Evolutionary conservation across 2,329 filamentous ascomycete genomes (phyloP).

Genomic region (Verticillium dahliae): DNA sequence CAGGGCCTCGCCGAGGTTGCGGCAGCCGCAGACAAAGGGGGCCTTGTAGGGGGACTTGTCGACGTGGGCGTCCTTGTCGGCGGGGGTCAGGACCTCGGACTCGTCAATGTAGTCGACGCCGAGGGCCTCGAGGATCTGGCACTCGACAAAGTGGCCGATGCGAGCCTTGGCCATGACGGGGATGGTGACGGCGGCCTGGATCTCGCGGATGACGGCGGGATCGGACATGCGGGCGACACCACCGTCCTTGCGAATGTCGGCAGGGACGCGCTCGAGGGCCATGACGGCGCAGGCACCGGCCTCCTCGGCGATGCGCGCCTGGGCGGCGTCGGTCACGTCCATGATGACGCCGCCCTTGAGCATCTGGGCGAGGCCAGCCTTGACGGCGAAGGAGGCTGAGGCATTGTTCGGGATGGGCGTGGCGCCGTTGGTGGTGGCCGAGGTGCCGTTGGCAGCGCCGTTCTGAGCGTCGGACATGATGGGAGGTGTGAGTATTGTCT

Average conservation of each 20-base stretch:
- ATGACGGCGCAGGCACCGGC: constrained; percentile 95
- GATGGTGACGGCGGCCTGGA: constrained; percentile 91
- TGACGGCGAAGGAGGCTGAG: constrained; percentile 70
- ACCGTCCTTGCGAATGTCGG: constrained; percentile 87
- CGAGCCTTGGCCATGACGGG: constrained; percentile 99
- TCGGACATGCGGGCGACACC: constrained; percentile 97
- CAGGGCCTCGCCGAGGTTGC: constrained; percentile 88
- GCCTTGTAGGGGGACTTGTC: constrained; percentile 77
- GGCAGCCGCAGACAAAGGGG: constrained; percentile 94
- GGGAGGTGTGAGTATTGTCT: neutral
- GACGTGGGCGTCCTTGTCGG: constrained; percentile 85
- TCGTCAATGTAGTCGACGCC: constrained; percentile 98
- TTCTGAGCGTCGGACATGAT: constrained; percentile 4
- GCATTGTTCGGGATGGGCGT: constrained; percentile 25
- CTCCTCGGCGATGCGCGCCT: constrained; percentile 95
- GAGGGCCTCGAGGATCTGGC: constrained; percentile 92
- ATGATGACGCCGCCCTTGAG: constrained; percentile 99
- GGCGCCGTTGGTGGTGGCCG: constrained; percentile 3
- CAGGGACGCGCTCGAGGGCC: constrained; percentile 95
- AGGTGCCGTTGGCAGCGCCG: constrained; percentile 8
- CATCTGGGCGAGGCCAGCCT: constrained; percentile 95
- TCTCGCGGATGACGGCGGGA: constrained; percentile 88
- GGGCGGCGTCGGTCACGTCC: constrained; percentile 92
- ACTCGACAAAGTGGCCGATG: constrained; percentile 97
- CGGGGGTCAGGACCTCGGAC: constrained; percentile 93